Percentiles rank a stretch among this genome's conserved stretches.
Conservation (phyloP, 2,329 filamentous ascomycete species). For the Tolypocladium inflatum region DNA sequence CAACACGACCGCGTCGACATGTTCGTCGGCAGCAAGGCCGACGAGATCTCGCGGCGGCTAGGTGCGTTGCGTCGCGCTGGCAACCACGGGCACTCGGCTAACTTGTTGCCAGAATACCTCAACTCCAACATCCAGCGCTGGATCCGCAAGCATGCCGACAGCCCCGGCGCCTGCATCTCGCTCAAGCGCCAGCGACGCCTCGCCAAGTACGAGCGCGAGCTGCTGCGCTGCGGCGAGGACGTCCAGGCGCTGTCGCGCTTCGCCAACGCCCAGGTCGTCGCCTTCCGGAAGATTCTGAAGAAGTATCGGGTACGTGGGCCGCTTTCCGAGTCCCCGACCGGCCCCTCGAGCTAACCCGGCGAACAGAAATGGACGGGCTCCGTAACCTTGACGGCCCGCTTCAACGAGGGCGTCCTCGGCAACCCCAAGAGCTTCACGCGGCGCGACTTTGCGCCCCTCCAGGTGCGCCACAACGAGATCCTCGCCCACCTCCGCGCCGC, state of each 20-base stretch:
- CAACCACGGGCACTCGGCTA: slow-evolving; percentile 5
- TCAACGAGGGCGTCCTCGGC: slow-evolving; percentile 56
- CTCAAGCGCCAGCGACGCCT: slow-evolving; percentile 42
- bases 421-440: slow-evolving; percentile 64
- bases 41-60: slow-evolving; percentile 64
- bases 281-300: slow-evolving; percentile 75
- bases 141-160: slow-evolving; percentile 31
- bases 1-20: slow-evolving; percentile 72
- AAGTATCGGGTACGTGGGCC: slow-evolving; percentile 59
- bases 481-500: slow-evolving; percentile 35
- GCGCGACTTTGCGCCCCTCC: slow-evolving; percentile 49
- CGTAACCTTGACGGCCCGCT: slow-evolving; percentile 50
- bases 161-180: slow-evolving; percentile 21
- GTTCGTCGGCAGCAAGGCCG: slow-evolving; percentile 71
- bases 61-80: slow-evolving; percentile 32
- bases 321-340: background rate
- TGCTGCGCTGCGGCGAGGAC: slow-evolving; percentile 57
- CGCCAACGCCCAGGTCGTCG: slow-evolving; percentile 61
- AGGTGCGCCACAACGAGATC: slow-evolving; percentile 40
- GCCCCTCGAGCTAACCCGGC: background rate
- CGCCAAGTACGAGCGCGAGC: slow-evolving; percentile 41
- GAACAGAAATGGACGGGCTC: slow-evolving; percentile 72
- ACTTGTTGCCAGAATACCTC: slow-evolving; percentile 33
- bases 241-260: slow-evolving; percentile 63
- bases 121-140: slow-evolving; percentile 37